A percentile compares a stretch with the other conserved stretches of the same genome.
Evolutionary conservation across 441 rosid genomes (phyloP).

Genomic region (Populus hybrid): DNA sequence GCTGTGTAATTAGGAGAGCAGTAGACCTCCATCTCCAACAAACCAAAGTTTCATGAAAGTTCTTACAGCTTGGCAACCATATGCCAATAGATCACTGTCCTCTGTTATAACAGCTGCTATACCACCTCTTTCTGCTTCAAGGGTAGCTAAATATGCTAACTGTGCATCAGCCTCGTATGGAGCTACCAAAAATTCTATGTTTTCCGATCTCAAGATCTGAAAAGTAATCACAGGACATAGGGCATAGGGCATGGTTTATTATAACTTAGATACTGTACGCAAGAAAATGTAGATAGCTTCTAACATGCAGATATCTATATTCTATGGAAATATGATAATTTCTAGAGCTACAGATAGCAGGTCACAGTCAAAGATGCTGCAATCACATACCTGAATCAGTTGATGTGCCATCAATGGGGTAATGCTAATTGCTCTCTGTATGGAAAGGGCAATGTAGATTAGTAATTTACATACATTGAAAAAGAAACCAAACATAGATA

Average conservation of each 20-base stretch:
- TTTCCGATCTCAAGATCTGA: conserved; percentile 69
- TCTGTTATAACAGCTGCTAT: conserved; percentile 80
- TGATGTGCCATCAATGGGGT: conserved; percentile 82
- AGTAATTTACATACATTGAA: not conserved
- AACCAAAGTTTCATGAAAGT: conserved; percentile 34
- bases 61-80: conserved; percentile 92
- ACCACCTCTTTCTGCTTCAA: conserved; percentile 63
- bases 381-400: conserved; percentile 57
- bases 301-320: not conserved
- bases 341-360: not conserved
- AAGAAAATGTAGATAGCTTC: not conserved
- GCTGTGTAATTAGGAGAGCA: conserved; percentile 14
- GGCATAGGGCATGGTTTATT: not conserved
- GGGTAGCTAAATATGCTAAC: conserved; percentile 68
- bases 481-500: not conserved
- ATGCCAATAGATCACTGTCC: conserved; percentile 84
- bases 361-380: not conserved
- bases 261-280: not conserved
- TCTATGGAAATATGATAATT: not conserved
- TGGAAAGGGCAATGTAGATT: not conserved
- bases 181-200: conserved; percentile 80
- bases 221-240: conserved; percentile 20
- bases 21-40: conserved; percentile 29
- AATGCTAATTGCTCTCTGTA: conserved; percentile 75
- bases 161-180: conserved; percentile 98